These are phyloP conservation scores for Ustilago cynodontis DNA, from an alignment of 1,284 basidiomycete genomes.

Conservation along the genomic window DNA sequence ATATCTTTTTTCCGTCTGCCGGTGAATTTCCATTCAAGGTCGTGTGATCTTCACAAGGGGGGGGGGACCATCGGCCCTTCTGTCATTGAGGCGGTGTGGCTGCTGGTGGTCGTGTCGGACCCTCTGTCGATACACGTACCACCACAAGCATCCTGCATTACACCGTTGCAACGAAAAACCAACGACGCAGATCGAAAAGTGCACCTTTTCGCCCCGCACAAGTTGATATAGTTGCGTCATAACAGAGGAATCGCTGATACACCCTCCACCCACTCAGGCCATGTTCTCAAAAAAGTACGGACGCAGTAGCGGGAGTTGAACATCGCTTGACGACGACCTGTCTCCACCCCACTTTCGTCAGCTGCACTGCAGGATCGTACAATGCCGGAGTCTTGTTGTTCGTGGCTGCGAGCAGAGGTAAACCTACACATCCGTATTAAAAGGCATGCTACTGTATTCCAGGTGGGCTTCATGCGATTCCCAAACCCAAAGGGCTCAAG, in stretches of 20 bases:
- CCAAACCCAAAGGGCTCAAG: too few species aligned
- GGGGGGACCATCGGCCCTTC: too few species aligned
- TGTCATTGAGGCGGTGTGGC: too few species aligned
- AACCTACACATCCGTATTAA: constrained; percentile 7
- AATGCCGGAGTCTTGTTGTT: neutral
- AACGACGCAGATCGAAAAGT: neutral
- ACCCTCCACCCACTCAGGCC: neutral
- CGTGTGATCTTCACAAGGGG: neutral
- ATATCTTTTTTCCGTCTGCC: neutral
- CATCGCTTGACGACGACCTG: neutral
- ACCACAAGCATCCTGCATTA: neutral
- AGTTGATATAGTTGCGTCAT: too few species aligned
- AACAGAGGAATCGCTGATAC: neutral
- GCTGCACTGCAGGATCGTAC: neutral
- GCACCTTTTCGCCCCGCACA: neutral
- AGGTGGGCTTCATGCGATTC: constrained; percentile 14
- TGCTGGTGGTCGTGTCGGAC: too few species aligned
- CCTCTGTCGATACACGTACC: neutral
- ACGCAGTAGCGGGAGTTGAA: neutral
- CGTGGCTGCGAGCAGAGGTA: neutral
- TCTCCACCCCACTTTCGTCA: neutral
- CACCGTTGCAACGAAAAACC: too few species aligned
- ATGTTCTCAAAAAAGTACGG: neutral
- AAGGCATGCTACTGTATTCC: neutral
- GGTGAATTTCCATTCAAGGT: neutral